Percentiles rank a stretch among this genome's conserved stretches.
Evolutionary conservation across 140 eudicot species (phyloP).

Genomic region (Flaveria floridana): DNA sequence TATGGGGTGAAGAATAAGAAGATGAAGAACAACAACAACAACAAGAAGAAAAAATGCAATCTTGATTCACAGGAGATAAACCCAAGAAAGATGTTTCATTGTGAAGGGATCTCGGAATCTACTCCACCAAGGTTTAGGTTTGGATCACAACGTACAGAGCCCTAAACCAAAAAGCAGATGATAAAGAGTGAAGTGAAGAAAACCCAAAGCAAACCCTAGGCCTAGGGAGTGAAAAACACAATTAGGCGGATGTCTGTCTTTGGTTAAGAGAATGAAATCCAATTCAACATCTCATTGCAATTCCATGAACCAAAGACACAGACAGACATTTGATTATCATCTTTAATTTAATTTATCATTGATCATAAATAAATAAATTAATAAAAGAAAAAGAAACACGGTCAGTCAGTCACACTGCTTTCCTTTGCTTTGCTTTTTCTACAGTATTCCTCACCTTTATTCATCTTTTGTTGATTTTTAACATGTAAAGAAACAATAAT

Average conservation of each 20-base stretch:
- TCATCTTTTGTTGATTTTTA: background rate
- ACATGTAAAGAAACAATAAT: background rate
- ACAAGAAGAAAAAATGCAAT: slow-evolving; percentile 6
- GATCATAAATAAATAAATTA: background rate
- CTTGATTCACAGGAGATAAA: slow-evolving; percentile 21
- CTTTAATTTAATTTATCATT: background rate
- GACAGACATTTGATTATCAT: slow-evolving; percentile 22
- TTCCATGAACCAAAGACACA: too few relatives aligned
- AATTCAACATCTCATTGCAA: too few relatives aligned
- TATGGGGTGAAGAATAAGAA: too few relatives aligned
- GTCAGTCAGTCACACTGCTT: slow-evolving; percentile 23
- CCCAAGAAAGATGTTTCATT: slow-evolving; percentile 37
- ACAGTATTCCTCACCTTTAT: slow-evolving; percentile 7
- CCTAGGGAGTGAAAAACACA: background rate
- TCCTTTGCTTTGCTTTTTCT: slow-evolving; percentile 15
- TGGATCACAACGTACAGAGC: slow-evolving; percentile 22
- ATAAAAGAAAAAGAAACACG: slow-evolving; percentile 9
- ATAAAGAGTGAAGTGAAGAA: slow-evolving; percentile 38
- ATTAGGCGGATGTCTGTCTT: slow-evolving; percentile 22
- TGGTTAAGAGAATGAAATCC: background rate
- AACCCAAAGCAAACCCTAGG: slow-evolving; percentile 43
- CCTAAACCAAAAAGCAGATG: slow-evolving; percentile 27
- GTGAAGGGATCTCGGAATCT: slow-evolving; percentile 20
- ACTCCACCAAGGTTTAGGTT: background rate
- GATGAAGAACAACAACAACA: too few relatives aligned